Evolutionary conservation across 164 flowering plant species (phyloP), one percentile per base, ranked within the genome.

Genomic region (Taxillus chinensis): DNA sequence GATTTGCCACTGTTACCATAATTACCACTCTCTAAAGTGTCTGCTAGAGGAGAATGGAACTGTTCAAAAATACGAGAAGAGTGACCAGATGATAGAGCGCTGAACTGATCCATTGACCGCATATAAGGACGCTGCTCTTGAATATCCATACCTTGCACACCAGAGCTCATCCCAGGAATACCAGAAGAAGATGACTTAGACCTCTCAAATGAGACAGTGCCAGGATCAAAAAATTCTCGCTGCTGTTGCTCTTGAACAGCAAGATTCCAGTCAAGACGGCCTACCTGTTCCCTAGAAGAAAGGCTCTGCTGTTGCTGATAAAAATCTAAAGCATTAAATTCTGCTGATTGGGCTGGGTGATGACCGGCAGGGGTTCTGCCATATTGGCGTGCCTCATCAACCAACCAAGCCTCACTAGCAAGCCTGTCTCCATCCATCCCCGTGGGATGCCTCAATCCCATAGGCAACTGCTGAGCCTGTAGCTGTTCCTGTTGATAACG

Each of bases 401-500:
- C 51, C 11, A 51, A 27, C 62, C 62, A 59, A 27, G 27, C 39
- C 51, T 51, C 62, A 59, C 51, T 8, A 45, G 40, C 12, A 59
- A 3, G 51, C n/a, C 62, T 59, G 51, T 59, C 62, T 9, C 50
- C 62, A 17, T 59, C 62, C 38, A 59, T 4, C 27, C 62, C 62
- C 62, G 43, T 42, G 39, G 16, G 62, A 46, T 59, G 62, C 51
- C 51, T 59, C 39, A 59, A 17, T 43, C 51, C 62, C 43, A 59
- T 41, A n/a, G 61, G 43, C 15, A 58, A 59, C 17, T 59, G 62
- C 50, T 27, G 49, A 42, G 50, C 62, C 39, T 43, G 51, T 39
- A 59, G 27, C 14, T 43, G 62, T 59, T 59, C 62, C 45, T 59
- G 62, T n/a, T 59, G 62, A 17, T 42, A 59, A 59, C 51, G 51